Base-by-base conservation (phyloP, 345 rosid genomes). In the Garcia nutans region DNA sequence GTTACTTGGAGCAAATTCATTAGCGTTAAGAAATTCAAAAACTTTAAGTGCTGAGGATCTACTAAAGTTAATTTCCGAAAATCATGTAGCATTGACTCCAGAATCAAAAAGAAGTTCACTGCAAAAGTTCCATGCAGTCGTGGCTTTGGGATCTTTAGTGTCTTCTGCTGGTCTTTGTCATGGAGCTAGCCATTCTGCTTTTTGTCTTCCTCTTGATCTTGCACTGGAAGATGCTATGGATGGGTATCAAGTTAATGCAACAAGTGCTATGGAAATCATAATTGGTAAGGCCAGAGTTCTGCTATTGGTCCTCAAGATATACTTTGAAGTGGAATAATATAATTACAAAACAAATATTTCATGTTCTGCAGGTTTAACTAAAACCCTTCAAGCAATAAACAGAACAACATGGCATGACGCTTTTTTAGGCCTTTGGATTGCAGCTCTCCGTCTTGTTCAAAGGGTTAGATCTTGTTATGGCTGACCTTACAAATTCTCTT, bases 121-220 rank as follows among this genome's bases (percentile, higher is more conserved):
- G 72, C 84, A 81, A 68, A 89, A 88, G 77, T 87, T 86, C 82
- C 89, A 83, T 86, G 84, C 88, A 41, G 86, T 81, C 80, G 70
- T 84, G 75, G 82, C 87, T 66, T 84, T 86, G 74, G 87, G 89
- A 58, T 90, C 91, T 80, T 82, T 84, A 33, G 76, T 87, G 72
- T 85, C 91, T 63, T 86, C 87, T 44, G 87, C 86, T 79, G 83
- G 96, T 75, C 94, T 86, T 64, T 88, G 86, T 80, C 89, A 85
- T 76, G 92, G 96, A 78, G 82, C 91, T 76, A 85, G 89, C 84
- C 88, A 61, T 61, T 92, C 97, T 82, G 89, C 90, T 65, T 87
- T 85, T 78, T 96, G 97, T 97, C 91, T 96, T 78, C 96, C 99
- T 73, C 87, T 96, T 87, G 99, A 93, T 88, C 88, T 96, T 71